Evolutionary conservation across 192 early-diverging fungal species (phyloP).

Genomic region (Rhizoclosmatium globosum): DNA sequence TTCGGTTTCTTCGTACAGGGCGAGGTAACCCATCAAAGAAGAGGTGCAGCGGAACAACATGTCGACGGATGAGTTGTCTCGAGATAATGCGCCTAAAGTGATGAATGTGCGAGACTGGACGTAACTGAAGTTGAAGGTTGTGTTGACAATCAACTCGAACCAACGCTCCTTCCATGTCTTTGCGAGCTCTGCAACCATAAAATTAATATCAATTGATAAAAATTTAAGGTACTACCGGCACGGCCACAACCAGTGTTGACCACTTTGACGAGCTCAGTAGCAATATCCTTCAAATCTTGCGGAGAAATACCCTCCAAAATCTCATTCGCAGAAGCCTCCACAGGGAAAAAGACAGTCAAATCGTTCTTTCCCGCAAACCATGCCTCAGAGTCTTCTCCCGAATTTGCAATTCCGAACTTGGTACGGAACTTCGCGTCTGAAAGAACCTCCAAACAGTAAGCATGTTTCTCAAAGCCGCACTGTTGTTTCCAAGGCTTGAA

Average conservation of each 20-base stretch:
- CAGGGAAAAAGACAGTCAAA: conserved; percentile 22
- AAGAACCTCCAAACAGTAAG: conserved; percentile 69
- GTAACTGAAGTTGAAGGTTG: conserved; percentile 94
- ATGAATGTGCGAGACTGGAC: conserved; percentile 96
- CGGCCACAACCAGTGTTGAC: conserved; percentile 70
- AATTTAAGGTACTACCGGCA: no score
- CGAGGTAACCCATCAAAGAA: conserved; percentile 85
- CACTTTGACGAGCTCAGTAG: conserved; percentile 67
- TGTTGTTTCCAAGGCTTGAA: conserved; percentile 50
- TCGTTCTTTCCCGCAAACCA: conserved; percentile 28
- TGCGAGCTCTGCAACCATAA: conserved; percentile 66
- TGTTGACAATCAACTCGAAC: conserved; percentile 90
- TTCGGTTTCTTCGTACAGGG: conserved; percentile 84
- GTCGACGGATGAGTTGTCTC: conserved; percentile 92
- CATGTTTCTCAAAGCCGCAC: conserved; percentile 51
- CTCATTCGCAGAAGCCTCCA: conserved; percentile 34
- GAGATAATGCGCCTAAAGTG: conserved; percentile 84
- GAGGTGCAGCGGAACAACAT: conserved; percentile 93
- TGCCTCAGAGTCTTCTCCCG: conserved; percentile 20
- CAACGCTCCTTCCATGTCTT: conserved; percentile 89
- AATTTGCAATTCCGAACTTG: conserved; percentile 74
- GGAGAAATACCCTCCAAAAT: conserved; percentile 40
- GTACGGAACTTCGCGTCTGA: conserved; percentile 82
- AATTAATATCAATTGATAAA: background rate
- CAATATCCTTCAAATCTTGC: conserved; percentile 61